Evolutionary conservation across 2,329 filamentous ascomycete species (phyloP), one percentile per base, ranked within the genome.

Genomic region (Podosphaera fusca): DNA sequence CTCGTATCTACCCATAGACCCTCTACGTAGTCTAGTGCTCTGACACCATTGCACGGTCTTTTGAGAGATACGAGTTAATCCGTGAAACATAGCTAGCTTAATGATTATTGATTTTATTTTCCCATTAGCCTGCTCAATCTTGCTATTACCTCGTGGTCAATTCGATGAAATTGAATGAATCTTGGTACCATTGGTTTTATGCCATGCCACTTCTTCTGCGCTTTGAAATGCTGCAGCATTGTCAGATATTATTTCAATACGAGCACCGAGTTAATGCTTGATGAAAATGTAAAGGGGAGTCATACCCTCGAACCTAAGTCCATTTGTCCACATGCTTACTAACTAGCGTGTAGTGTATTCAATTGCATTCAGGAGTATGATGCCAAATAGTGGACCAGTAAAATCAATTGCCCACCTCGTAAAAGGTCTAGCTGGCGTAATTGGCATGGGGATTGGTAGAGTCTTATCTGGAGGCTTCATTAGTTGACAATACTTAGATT

Each of bases 161-260:
- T 53, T 53, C 30, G 30, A 35, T 2, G 14, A 21, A 29, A 55
- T 29, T 9, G 34, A 30, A 31, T 35, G 30, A 14, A 55, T 35
- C 30, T 21, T 40, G 35, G 35, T 55, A 14, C 51, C 51, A 38
- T n/a, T 54, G 8, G 7, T 36, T 54, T 54, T 54, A 54, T 54
- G 51, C 34, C 52, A 55, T 55, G 52, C 52, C 52, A 55, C 52
- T 55, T 34, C 52, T 55, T 55, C 34, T 55, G 52, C 34, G 52
- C 52, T 55, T 55, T 55, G 50, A 55, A 55, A 55, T 55, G 52
- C 35, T 42, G 34, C 52, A 40, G 52, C 34, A 55, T 55, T 55
- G n/a, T 55, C 34, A 55, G 52, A 42, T 35, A 55, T 55, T 55
- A 42, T 55, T 35, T 29, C 52, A 38, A 55, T 55, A 2, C 4